Percentiles rank a stretch among this genome's conserved stretches.
These are phyloP conservation scores for Acanthamoeba lenticulata DNA, from an alignment of 208 protist species.

Conservation along the genomic window DNA sequence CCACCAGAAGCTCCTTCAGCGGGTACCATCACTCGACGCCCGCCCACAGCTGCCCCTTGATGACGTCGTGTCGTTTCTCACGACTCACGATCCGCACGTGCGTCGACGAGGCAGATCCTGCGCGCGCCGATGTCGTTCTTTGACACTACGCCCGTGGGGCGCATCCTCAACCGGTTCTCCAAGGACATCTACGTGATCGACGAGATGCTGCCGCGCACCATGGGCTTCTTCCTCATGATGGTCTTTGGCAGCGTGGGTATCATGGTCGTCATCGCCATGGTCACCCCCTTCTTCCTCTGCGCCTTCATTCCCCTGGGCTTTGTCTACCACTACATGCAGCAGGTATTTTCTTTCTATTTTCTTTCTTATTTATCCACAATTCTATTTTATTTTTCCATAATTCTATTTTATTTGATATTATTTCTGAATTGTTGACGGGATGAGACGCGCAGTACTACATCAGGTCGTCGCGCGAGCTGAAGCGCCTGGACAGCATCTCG, in stretches of 20 bases:
- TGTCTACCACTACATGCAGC: slow-evolving; percentile 72
- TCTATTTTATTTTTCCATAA: neutral
- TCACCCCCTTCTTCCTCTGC: slow-evolving; percentile 78
- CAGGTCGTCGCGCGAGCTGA: slow-evolving; percentile 72
- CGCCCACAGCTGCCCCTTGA: neutral
- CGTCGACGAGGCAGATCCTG: slow-evolving; percentile 74
- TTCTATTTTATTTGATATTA: neutral
- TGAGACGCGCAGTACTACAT: slow-evolving; percentile 49
- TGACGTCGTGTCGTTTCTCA: neutral
- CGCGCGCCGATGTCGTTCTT: slow-evolving; percentile 88
- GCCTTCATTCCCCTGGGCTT: slow-evolving; percentile 64
- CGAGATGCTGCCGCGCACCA: slow-evolving; percentile 38
- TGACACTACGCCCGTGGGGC: slow-evolving; percentile 87
- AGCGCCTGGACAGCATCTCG: slow-evolving; percentile 69
- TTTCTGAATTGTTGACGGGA: neutral
- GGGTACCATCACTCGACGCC: neutral
- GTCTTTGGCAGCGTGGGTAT: slow-evolving; percentile 63
- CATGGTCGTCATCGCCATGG: slow-evolving; percentile 76
- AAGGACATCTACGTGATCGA: slow-evolving; percentile 77
- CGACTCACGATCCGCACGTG: neutral
- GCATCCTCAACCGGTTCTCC: slow-evolving; percentile 86
- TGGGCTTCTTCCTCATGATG: slow-evolving; percentile 17
- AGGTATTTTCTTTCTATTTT: neutral
- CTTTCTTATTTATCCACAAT: neutral
- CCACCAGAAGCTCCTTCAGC: slow-evolving; percentile 2